Evolutionary conservation across 2,329 filamentous ascomycete species (phyloP), one percentile per base, ranked within the genome.

Genomic region (Exophiala alcalophila): DNA sequence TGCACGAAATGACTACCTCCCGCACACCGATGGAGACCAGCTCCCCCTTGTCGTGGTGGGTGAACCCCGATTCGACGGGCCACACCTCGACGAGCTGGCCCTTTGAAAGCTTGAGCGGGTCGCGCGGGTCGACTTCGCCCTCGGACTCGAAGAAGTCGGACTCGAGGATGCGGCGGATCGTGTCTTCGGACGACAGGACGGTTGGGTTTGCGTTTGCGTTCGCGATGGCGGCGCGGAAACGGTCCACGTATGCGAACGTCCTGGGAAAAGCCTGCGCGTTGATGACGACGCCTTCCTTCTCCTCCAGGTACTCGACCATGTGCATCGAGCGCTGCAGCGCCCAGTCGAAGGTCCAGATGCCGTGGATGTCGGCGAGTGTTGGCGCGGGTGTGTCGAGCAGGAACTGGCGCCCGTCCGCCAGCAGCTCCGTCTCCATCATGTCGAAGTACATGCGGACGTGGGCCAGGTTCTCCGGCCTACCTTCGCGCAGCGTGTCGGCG

Each of bases 291-390:
- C n/a, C n/a, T n/a, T n/a, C n/a, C n/a, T 72, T 66, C 32, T 65
- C 44, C 3, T 76, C 73, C 31, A 84, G 67, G 7, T 73, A 73
- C 2, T 72, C 72, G 3, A 70, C 70, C 40, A 83, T 67, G 15
- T 61, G 62, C 1, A 61, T 58, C 4, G 71, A 70, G 37, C 84
- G 66, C 8, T 62, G 64, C 1, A 63, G 59, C 2, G 84, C 61
- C 83, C 83, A 87, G 60, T 81, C 73, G 49, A 86, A 72, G 0
- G 76, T 71, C 80, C 80, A 85, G 5, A 83, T 65, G 60, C 67
- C 78, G 62, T 87, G 79, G 44, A 87, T 77, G 59, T 88, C 84
- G 3, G 76, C 80, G 47, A 85, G 60, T 1, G 68, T 71, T 1
- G 79, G 77, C 9, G 60, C 60, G 2, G 69, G 55, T 1, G 70